Percentiles rank a stretch among this genome's conserved stretches.
Conservation (phyloP, 2,329 filamentous ascomycete genomes). For the Ceratocystis alfenasii region DNA sequence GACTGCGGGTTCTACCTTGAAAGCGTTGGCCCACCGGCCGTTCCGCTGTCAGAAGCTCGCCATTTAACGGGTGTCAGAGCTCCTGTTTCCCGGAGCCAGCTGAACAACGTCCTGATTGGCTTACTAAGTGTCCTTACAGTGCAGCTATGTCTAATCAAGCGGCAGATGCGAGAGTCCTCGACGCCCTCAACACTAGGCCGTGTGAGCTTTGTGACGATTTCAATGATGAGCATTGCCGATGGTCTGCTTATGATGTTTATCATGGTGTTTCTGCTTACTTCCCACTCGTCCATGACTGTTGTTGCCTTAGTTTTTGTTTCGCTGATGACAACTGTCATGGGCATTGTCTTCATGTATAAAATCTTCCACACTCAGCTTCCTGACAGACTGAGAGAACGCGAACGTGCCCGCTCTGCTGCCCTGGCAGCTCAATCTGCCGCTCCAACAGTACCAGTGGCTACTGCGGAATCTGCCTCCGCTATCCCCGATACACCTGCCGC, state of each 20-base stretch:
- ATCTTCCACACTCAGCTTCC: conserved; percentile 47
- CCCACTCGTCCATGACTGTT: conserved; percentile 39
- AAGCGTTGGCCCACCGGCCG: conserved; percentile 49
- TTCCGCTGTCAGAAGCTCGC: conserved; percentile 38
- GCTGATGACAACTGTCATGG: conserved; percentile 46
- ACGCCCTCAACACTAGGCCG: conserved; percentile 56
- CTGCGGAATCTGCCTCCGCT: conserved; percentile 25
- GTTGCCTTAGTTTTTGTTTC: conserved; percentile 40
- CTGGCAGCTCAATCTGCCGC: not conserved
- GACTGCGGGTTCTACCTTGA: conserved; percentile 57
- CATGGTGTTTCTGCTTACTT: conserved; percentile 21
- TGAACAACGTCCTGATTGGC: conserved; percentile 47
- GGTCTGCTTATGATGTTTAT: conserved; percentile 39
- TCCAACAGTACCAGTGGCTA: conserved; percentile 28
- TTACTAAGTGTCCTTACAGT: conserved; percentile 45
- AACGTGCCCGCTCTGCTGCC: conserved; percentile 24
- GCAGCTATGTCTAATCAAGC: conserved; percentile 51
- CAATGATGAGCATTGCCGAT: conserved; percentile 38
- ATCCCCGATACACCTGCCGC: not conserved
- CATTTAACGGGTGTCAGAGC: conserved; percentile 51
- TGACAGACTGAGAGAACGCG: conserved; percentile 43
- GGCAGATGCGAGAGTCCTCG: conserved; percentile 53
- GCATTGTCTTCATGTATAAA: conserved; percentile 46
- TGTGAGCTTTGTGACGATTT: conserved; percentile 51
- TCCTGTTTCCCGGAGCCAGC: conserved; percentile 44